phyloP scores from a whole-genome alignment of 768 basidiomycete genomes.

The Xerocomus spinulosus region DNA sequence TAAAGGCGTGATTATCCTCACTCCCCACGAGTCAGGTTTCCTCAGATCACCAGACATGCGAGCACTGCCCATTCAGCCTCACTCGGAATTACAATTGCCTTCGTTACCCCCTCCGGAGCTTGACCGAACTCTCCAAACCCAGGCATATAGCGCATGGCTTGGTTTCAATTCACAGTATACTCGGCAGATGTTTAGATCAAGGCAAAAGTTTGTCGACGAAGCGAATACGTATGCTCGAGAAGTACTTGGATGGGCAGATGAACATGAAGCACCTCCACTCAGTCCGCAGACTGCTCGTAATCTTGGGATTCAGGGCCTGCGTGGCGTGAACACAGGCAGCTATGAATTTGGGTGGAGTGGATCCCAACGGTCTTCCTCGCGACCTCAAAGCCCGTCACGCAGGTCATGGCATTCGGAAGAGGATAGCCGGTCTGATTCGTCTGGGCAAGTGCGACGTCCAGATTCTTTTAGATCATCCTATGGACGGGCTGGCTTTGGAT shows the following conservation, averaged over 20 bases:
- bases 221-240: constrained; percentile 36
- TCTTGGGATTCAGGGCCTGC: constrained; percentile 44
- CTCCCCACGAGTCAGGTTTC: constrained; percentile 48
- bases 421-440: background rate
- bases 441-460: constrained; percentile 1
- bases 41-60: constrained; percentile 37
- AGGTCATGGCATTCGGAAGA: constrained; percentile 11
- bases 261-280: constrained; percentile 34
- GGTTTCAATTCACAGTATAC: constrained; percentile 50
- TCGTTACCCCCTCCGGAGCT: constrained; percentile 23
- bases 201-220: constrained; percentile 36
- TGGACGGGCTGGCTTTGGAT: constrained; percentile 8
- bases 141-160: constrained; percentile 52
- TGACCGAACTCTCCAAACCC: constrained; percentile 38
- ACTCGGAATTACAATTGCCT: constrained; percentile 26
- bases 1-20: constrained; percentile 52
- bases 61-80: constrained; percentile 37
- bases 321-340: constrained; percentile 20
- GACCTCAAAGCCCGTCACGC: background rate
- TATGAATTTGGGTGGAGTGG: background rate
- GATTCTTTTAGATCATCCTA: background rate
- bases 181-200: constrained; percentile 37
- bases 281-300: constrained; percentile 43
- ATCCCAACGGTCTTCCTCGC: constrained; percentile 4
- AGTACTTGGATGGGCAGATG: constrained; percentile 37